phyloP scores from a whole-genome alignment of 345 rosid genomes.

The Alliaria petiolata region DNA sequence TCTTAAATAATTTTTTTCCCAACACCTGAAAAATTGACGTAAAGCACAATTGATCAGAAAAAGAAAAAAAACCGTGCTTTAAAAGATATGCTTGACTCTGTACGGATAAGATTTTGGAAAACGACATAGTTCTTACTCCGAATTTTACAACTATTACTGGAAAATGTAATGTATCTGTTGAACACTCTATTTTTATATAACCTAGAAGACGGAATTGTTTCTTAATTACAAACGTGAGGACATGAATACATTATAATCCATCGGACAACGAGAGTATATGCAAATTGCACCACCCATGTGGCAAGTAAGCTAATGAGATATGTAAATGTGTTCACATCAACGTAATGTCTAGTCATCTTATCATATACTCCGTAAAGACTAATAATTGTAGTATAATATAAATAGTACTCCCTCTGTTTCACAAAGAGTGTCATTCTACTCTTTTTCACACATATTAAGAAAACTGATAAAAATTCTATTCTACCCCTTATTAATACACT shows the following conservation, averaged over 20 bases:
- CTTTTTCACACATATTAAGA: too few relatives aligned
- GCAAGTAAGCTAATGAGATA: not conserved
- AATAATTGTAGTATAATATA: not conserved
- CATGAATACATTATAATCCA: not conserved
- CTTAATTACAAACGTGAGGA: not conserved
- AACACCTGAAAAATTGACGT: not conserved
- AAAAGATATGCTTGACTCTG: not conserved
- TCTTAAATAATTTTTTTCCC: too few relatives aligned
- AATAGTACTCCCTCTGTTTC: too few relatives aligned
- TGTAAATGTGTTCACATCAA: not conserved
- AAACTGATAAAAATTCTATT: too few relatives aligned
- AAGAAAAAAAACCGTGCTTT: not conserved
- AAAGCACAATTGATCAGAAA: not conserved
- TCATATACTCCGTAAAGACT: not conserved
- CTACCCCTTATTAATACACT: too few relatives aligned
- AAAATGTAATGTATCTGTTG: not conserved
- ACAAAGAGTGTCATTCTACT: too few relatives aligned
- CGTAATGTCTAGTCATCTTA: slow-evolving; percentile 26
- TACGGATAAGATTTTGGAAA: not conserved
- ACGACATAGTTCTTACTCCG: not conserved
- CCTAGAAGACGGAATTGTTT: not conserved
- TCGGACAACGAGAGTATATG: not conserved
- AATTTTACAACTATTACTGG: not conserved
- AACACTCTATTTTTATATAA: not conserved
- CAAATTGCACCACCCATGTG: slow-evolving; percentile 6